Base-by-base conservation (phyloP, 2,329 filamentous ascomycete genomes). In the Calonectria henricotiae region DNA sequence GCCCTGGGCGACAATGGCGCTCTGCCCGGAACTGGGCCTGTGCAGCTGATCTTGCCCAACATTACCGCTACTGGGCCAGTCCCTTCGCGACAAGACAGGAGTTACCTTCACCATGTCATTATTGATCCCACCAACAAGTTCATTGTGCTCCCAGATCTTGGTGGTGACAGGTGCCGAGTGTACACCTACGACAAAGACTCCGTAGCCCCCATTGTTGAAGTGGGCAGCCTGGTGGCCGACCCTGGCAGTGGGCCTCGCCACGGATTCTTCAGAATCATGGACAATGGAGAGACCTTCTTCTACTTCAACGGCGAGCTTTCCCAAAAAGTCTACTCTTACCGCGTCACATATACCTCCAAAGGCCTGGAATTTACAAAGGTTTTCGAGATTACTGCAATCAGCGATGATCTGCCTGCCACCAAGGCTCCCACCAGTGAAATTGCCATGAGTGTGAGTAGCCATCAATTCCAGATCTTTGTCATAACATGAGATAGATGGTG, bases 311-410 rank as follows among this genome's bases (percentile, higher is more conserved):
- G 75, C 1, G 75, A 77, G 32, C 67, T 77, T 12, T 64, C 68
- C 17, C 75, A 77, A 30, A 77, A 77, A 62, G 70, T 77, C 0
- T 74, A 77, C 55, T 76, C 75, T 5, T 77, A 77, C 6, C 66
- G 70, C 1, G 75, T 77, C 11, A 70, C 68, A 30, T 77, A 77
- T 8, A 73, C 20, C 0, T 49, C 54, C 4, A 61, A 54, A 0
- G 66, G 75, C 0, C 43, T 77, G 4, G 35, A 65, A 0, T 77
- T 77, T 61, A 71, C 69, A 2, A 77, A 77, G 49, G 70, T 75
- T 0, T 77, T 76, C 43, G 73, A 75, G 44, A 73, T 74, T n/a
- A 61, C 75, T 2, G 68, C 75, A 0, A 65, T 77, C 3, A 39
- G 74, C 41, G 69, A 55, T 2, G 49, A 43, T 15, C 69, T 75